phyloP scores from a whole-genome alignment of 495 filamentous ascomycete species.

The Aspergillus ellipticus region DNA sequence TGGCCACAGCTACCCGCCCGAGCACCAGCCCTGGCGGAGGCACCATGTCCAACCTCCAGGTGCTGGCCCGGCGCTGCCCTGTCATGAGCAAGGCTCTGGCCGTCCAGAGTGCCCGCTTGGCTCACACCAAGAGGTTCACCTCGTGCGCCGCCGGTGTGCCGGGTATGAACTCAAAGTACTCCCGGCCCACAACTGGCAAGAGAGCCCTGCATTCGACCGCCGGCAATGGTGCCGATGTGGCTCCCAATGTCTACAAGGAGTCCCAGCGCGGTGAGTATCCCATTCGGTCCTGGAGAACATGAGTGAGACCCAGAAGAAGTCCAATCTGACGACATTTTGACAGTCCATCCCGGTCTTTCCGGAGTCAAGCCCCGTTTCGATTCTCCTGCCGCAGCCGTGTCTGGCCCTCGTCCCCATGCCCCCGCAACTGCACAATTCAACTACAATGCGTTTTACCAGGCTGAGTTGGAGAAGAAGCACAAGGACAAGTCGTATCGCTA shows the following conservation, averaged over 20 bases:
- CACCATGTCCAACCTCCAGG: constrained; percentile 95
- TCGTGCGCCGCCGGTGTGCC: constrained; percentile 36
- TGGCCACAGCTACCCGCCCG: constrained; percentile 74
- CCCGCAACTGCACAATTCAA: constrained; percentile 63
- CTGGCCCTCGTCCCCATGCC: constrained; percentile 37
- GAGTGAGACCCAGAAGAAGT: neutral
- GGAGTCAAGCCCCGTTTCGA: constrained; percentile 5
- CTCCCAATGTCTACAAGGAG: constrained; percentile 56
- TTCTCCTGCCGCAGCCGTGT: constrained; percentile 7
- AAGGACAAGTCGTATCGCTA: constrained; percentile 99
- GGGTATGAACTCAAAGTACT: constrained; percentile 35
- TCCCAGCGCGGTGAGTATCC: constrained; percentile 48
- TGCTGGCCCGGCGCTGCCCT: constrained; percentile 90
- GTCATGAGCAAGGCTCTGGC: constrained; percentile 98
- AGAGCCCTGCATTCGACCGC: constrained; percentile 79
- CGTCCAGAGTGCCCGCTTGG: constrained; percentile 69
- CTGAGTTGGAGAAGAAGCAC: constrained; percentile 95
- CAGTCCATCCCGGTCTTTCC: constrained; percentile 24
- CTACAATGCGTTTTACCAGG: constrained; percentile 85
- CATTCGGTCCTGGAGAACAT: neutral
- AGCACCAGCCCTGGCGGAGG: constrained; percentile 73
- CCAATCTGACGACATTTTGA: constrained; percentile 10
- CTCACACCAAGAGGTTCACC: constrained; percentile 44
- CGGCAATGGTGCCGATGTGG: constrained; percentile 68
- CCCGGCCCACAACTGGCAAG: constrained; percentile 40